phyloP scores from a whole-genome alignment of 306 rosid species.

The Corylus heterophylla region DNA sequence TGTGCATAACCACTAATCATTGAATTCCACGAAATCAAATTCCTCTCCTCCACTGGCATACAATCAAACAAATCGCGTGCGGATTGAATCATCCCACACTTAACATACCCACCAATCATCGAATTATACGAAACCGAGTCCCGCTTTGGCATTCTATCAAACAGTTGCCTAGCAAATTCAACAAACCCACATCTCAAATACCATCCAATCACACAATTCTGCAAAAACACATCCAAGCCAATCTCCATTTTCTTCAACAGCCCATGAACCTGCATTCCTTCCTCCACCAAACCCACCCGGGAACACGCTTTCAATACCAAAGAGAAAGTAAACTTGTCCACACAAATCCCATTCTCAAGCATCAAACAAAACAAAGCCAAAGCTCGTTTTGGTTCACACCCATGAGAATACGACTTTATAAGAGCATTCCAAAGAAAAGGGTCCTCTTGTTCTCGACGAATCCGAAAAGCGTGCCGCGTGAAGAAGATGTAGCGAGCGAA shows the following conservation, averaged over 20 bases:
- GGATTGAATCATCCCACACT: constrained; percentile 44
- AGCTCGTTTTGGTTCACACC: constrained; percentile 58
- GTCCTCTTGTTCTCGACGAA: constrained; percentile 32
- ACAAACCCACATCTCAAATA: constrained; percentile 50
- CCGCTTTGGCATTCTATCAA: constrained; percentile 54
- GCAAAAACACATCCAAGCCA: constrained; percentile 55
- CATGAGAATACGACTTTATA: constrained; percentile 70
- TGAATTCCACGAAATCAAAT: constrained; percentile 78
- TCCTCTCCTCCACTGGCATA: constrained; percentile 50
- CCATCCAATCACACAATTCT: constrained; percentile 57
- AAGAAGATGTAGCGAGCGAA: constrained; percentile 72
- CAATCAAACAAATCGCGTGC: constrained; percentile 59
- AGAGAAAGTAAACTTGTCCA: constrained; percentile 63
- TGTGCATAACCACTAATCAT: constrained; percentile 59
- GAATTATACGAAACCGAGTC: constrained; percentile 73
- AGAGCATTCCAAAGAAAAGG: constrained; percentile 86
- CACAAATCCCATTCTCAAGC: constrained; percentile 62
- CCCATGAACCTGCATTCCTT: constrained; percentile 70
- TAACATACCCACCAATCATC: constrained; percentile 71
- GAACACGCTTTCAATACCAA: constrained; percentile 73
- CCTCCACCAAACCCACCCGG: constrained; percentile 50
- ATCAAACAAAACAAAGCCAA: constrained; percentile 49
- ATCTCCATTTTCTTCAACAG: constrained; percentile 55
- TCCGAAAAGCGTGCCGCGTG: constrained; percentile 42
- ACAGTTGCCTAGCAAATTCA: constrained; percentile 50